Percentiles rank a stretch among this genome's conserved stretches.
Evolutionary conservation across 108 stramenopile genomes (phyloP).

Genomic region (Asterionellopsis glacialis): DNA sequence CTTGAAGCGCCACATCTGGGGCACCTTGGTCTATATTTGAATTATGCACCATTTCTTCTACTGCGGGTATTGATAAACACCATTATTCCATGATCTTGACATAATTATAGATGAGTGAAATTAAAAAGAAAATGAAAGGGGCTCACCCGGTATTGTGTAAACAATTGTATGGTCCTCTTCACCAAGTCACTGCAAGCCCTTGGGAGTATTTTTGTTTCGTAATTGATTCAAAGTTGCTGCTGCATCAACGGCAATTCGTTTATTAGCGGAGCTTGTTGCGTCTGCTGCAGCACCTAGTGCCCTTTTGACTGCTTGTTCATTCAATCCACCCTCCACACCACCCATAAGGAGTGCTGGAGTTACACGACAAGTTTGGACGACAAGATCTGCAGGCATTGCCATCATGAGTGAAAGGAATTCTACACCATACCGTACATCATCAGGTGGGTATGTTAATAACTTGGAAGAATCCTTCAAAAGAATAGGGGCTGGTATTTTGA

Average conservation of each 20-base stretch:
- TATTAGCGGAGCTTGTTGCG: conserved; percentile 21
- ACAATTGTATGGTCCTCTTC: too few relatives aligned
- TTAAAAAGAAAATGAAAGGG: too few relatives aligned
- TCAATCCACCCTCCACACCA: conserved; percentile 26
- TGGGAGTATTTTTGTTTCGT: neutral
- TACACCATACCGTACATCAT: conserved; percentile 27
- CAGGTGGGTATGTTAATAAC: conserved; percentile 10
- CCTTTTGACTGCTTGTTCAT: conserved; percentile 21
- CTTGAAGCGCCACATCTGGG: too few relatives aligned
- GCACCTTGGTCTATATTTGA: too few relatives aligned
- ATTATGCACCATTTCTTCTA: too few relatives aligned
- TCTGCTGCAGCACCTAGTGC: conserved; percentile 22
- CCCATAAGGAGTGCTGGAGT: conserved; percentile 11
- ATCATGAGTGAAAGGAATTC: conserved; percentile 27
- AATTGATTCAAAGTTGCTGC: neutral
- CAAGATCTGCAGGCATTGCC: conserved; percentile 6
- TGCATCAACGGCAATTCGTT: conserved; percentile 22
- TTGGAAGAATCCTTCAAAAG: conserved; percentile 2
- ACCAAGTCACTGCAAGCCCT: too few relatives aligned
- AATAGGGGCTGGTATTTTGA: conserved; percentile 4
- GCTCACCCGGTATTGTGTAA: too few relatives aligned
- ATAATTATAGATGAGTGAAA: too few relatives aligned
- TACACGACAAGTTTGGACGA: neutral
- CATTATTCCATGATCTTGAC: too few relatives aligned
- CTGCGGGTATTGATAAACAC: too few relatives aligned